Evolutionary conservation across 1,284 basidiomycete genomes (phyloP).

Genomic region (Trichosporon ovoides): DNA sequence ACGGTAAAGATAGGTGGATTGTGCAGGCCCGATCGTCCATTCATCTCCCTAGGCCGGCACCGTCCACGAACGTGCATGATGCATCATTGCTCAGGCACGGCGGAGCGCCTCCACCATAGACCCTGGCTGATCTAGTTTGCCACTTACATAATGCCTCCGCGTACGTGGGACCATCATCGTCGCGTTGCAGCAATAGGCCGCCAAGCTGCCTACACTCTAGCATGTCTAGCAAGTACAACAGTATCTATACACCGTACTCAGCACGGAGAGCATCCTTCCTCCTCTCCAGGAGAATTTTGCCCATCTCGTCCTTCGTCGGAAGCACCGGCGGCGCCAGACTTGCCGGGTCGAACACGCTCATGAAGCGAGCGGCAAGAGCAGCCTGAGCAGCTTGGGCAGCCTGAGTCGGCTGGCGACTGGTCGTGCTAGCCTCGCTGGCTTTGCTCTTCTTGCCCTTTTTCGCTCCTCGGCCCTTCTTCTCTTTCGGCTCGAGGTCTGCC

Average conservation of each 20-base stretch:
- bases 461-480: background rate
- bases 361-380: conserved; percentile 50
- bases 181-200: background rate
- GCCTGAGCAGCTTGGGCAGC: conserved; percentile 24
- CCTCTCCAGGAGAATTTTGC: conserved; percentile 65
- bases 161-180: background rate
- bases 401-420: conserved; percentile 37
- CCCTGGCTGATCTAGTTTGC: conserved; percentile 27
- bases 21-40: background rate
- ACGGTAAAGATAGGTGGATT: background rate
- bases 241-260: conserved; percentile 57
- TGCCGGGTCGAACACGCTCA: conserved; percentile 67
- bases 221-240: conserved; percentile 10
- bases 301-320: conserved; percentile 72
- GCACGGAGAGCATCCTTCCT: conserved; percentile 77
- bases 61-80: conserved; percentile 3
- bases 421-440: conserved; percentile 54
- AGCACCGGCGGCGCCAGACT: conserved; percentile 69
- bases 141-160: conserved; percentile 27
- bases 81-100: background rate
- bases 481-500: background rate
- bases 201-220: too few relatives aligned
- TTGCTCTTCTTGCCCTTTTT: conserved; percentile 10
- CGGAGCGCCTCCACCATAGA: conserved; percentile 8
- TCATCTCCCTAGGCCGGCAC: background rate